A percentile compares a stretch with the other conserved stretches of the same genome.
phyloP scores from a whole-genome alignment of 2,329 filamentous ascomycete species.

The Sporothrix inflata region DNA sequence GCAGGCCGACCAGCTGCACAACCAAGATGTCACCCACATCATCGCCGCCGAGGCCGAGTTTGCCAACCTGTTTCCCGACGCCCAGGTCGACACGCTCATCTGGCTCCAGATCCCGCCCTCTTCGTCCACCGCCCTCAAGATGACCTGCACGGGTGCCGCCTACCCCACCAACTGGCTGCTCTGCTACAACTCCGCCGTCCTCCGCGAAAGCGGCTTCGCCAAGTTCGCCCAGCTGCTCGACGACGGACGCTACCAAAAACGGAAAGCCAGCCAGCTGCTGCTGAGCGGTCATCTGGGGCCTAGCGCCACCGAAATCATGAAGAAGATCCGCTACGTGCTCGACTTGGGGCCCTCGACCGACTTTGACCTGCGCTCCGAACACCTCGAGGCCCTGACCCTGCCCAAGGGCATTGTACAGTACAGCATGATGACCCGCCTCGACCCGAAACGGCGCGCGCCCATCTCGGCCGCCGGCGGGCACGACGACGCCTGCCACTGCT shows the following conservation, averaged over 20 bases:
- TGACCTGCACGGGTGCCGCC: slow-evolving; percentile 29
- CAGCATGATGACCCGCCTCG: slow-evolving; percentile 24
- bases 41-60: slow-evolving; percentile 32
- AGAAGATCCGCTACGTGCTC: slow-evolving; percentile 37
- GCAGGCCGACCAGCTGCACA: neutral
- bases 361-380: slow-evolving; percentile 29
- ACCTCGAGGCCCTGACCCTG: slow-evolving; percentile 34
- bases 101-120: slow-evolving; percentile 28
- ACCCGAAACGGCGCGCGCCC: neutral
- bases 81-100: slow-evolving; percentile 33
- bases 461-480: slow-evolving; percentile 44
- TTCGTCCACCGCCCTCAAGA: neutral
- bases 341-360: slow-evolving; percentile 34
- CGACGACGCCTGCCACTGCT: slow-evolving; percentile 47
- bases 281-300: slow-evolving; percentile 15
- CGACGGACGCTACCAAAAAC: slow-evolving; percentile 30
- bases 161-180: slow-evolving; percentile 31
- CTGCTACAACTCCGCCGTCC: slow-evolving; percentile 30
- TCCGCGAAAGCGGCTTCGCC: slow-evolving; percentile 31
- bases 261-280: neutral
- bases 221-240: slow-evolving; percentile 31
- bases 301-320: neutral
- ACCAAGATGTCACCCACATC: slow-evolving; percentile 29
- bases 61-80: slow-evolving; percentile 25
- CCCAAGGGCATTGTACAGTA: slow-evolving; percentile 34